Conservation (phyloP, 306 rosid species). For the Pueraria montana region DNA sequence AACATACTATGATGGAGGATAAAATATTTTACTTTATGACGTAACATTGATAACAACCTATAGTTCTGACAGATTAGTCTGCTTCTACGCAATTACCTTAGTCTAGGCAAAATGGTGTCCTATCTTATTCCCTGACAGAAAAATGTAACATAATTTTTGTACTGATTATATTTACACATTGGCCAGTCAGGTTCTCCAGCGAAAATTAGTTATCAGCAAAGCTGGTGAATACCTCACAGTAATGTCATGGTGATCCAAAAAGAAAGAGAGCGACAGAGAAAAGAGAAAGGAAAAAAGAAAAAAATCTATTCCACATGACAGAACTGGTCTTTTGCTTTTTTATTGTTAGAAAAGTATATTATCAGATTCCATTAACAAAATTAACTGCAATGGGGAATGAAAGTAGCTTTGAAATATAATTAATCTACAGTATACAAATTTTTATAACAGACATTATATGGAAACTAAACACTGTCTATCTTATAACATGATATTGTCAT, state of each 20-base stretch:
- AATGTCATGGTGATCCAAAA: too few relatives aligned
- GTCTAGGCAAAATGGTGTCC: neutral
- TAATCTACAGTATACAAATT: too few relatives aligned
- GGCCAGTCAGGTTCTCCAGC: too few relatives aligned
- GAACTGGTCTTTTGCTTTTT: neutral
- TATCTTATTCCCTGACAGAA: neutral
- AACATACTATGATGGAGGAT: neutral
- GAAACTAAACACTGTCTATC: neutral
- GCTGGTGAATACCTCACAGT: too few relatives aligned
- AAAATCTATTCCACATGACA: neutral
- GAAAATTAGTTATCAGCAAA: too few relatives aligned
- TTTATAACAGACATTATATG: too few relatives aligned
- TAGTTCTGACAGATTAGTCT: neutral
- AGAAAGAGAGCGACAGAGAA: neutral
- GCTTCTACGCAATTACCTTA: constrained; percentile 26
- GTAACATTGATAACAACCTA: constrained; percentile 2
- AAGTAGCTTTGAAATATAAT: neutral
- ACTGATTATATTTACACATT: neutral
- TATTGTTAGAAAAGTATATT: neutral
- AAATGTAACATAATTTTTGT: neutral
- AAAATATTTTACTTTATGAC: neutral
- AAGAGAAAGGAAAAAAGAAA: neutral
- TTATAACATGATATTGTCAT: too few relatives aligned
- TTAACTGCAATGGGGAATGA: neutral
- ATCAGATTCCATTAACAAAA: neutral